phyloP scores from a whole-genome alignment of 805 yeast genomes.

The Ascoidea rubescens region DNA sequence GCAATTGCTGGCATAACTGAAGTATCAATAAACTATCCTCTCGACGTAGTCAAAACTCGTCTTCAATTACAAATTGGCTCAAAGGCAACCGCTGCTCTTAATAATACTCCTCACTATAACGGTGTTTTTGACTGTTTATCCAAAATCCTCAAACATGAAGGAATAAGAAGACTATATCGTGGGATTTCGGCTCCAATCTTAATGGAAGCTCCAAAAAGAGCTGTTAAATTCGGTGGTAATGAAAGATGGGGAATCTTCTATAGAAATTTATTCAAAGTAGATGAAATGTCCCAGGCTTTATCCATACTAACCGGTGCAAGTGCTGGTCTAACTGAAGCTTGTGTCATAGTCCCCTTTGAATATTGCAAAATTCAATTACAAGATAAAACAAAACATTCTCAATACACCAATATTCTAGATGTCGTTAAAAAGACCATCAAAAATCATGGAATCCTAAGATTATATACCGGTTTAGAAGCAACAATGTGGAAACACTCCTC shows the following conservation, averaged over 20 bases:
- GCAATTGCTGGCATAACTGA: constrained; percentile 97
- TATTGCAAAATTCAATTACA: constrained; percentile 87
- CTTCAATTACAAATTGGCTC: constrained; percentile 70
- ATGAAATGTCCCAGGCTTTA: constrained; percentile 59
- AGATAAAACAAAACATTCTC: constrained; percentile 50
- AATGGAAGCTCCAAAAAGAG: constrained; percentile 99
- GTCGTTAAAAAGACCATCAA: constrained; percentile 60
- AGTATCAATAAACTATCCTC: constrained; percentile 87
- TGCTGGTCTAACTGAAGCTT: constrained; percentile 94
- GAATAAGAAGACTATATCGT: constrained; percentile 67
- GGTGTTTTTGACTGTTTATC: constrained; percentile 75
- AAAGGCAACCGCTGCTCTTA: constrained; percentile 18
- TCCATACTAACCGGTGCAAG: constrained; percentile 91
- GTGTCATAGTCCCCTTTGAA: constrained; percentile 97
- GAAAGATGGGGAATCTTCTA: constrained; percentile 90
- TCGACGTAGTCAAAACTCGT: constrained; percentile 92
- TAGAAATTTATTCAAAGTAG: constrained; percentile 52
- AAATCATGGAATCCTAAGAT: constrained; percentile 63
- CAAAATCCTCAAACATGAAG: constrained; percentile 78
- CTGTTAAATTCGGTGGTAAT: constrained; percentile 94
- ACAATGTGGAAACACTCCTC: constrained; percentile 91
- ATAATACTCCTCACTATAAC: constrained; percentile 42
- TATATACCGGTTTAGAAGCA: constrained; percentile 90
- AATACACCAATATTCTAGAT: constrained; percentile 71
- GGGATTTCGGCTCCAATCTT: constrained; percentile 92